A percentile compares a stretch with the other conserved stretches of the same genome.
phyloP scores from a whole-genome alignment of 805 yeast genomes.

The Clavispora carvajalis region DNA sequence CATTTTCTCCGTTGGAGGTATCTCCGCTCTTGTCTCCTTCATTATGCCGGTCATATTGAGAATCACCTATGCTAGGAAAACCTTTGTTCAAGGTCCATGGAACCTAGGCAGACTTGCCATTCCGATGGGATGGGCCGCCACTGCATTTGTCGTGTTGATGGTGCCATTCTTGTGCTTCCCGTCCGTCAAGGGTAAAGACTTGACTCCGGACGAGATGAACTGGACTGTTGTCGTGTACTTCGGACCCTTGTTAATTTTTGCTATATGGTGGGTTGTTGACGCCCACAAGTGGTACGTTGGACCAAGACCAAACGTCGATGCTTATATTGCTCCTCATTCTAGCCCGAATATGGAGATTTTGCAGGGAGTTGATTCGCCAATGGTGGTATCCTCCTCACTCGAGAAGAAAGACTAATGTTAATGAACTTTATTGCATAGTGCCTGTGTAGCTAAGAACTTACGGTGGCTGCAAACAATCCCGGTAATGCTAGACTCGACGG shows the following conservation, averaged over 20 bases:
- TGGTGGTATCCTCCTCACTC: neutral
- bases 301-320: slow-evolving; percentile 44
- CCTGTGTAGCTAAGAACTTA: too few relatives aligned
- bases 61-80: slow-evolving; percentile 47
- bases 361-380: neutral
- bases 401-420: neutral
- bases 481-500: too few relatives aligned
- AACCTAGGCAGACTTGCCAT: slow-evolving; percentile 48
- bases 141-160: slow-evolving; percentile 49
- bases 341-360: neutral
- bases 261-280: slow-evolving; percentile 44
- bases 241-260: slow-evolving; percentile 52
- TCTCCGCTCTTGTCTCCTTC: slow-evolving; percentile 63
- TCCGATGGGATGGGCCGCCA: slow-evolving; percentile 46
- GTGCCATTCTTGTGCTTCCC: slow-evolving; percentile 61
- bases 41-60: slow-evolving; percentile 58
- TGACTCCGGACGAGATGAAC: slow-evolving; percentile 47
- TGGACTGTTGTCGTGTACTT: slow-evolving; percentile 55
- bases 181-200: slow-evolving; percentile 26
- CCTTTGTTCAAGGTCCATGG: slow-evolving; percentile 65
- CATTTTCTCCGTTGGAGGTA: slow-evolving; percentile 68
- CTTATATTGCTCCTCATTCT: slow-evolving; percentile 8
- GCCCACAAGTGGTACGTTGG: slow-evolving; percentile 61
- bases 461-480: too few relatives aligned
- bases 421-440: too few relatives aligned